phyloP scores from a whole-genome alignment of 2,329 filamentous ascomycete genomes.

The Pseudofabraea citricarpa region DNA sequence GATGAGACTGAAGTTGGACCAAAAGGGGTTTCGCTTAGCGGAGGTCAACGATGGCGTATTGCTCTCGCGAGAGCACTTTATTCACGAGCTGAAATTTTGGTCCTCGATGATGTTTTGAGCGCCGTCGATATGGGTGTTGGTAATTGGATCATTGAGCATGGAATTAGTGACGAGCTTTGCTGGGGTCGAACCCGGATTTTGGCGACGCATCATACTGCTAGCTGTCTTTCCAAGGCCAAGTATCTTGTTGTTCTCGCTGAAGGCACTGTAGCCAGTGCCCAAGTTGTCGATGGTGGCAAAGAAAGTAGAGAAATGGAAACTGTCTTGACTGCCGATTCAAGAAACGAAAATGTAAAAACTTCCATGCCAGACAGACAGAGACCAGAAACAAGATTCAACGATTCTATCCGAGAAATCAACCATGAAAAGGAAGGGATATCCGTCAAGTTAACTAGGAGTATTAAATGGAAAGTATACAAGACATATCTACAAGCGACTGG shows the following conservation, averaged over 20 bases:
- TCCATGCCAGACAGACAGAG: slow-evolving; percentile 24
- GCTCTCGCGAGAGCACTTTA: slow-evolving; percentile 77
- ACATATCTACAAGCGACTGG: not conserved
- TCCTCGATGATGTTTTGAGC: slow-evolving; percentile 82
- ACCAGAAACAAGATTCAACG: not conserved
- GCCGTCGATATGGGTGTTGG: slow-evolving; percentile 77
- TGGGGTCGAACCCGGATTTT: slow-evolving; percentile 68
- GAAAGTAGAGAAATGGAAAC: slow-evolving; percentile 49
- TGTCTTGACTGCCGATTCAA: slow-evolving; percentile 50
- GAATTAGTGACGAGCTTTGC: slow-evolving; percentile 66
- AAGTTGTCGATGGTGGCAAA: slow-evolving; percentile 59
- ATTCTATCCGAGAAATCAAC: not conserved
- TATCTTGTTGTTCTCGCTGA: slow-evolving; percentile 70
- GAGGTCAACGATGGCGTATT: slow-evolving; percentile 79
- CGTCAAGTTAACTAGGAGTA: not conserved
- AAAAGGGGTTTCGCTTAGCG: slow-evolving; percentile 79
- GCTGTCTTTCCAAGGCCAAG: slow-evolving; percentile 66
- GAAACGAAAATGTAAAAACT: slow-evolving; percentile 42
- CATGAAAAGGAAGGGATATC: not conserved
- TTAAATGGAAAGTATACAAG: not conserved
- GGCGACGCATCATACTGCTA: slow-evolving; percentile 73
- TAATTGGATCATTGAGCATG: slow-evolving; percentile 72
- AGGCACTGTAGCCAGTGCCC: slow-evolving; percentile 56
- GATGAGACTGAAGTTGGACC: slow-evolving; percentile 78
- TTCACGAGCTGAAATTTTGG: slow-evolving; percentile 68